Evolutionary conservation across 140 eudicot species (phyloP), one percentile per base, ranked within the genome.

Genomic region (Senecio squalidus): DNA sequence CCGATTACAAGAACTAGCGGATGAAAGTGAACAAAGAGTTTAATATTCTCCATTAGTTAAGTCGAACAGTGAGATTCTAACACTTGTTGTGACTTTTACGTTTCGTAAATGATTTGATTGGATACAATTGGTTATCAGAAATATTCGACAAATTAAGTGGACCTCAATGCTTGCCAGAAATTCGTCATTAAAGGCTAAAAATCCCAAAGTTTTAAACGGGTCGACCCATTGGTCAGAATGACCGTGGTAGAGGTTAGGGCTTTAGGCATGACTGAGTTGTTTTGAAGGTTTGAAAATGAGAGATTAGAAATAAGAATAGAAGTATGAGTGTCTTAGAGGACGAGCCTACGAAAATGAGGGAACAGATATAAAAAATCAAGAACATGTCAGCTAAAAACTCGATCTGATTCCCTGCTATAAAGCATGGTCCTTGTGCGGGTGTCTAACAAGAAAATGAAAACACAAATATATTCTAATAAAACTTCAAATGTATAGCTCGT

Each of bases 401-500:
- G n/a, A n/a, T n/a, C n/a, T n/a, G n/a, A n/a, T n/a, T n/a, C n/a
- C n/a, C n/a, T n/a, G n/a, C n/a, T n/a, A n/a, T n/a, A n/a, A n/a
- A n/a, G n/a, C n/a, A n/a, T n/a, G n/a, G n/a, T n/a, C n/a, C n/a
- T n/a, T n/a, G n/a, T n/a, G n/a, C n/a, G n/a, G n/a, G n/a, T 15
- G n/a, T 36, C 14, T 15, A 36, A 36, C 14, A 44, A 44, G 20
- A 44, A 15, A 16, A 21, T 2, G 1, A 6, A 47, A 47, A 20
- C 45, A 39, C n/a, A 23, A 39, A 26, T 40, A 17, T 52, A 53
- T 54, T 48, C 60, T 23, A 53, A 31, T 29, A 40, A 56, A 39
- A 54, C 9, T 25, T 20, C 4, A 30, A 43, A 55, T 11, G 63
- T 67, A 67, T 55, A 67, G 64, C 72, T 33, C 29, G 47, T 55